Evolutionary conservation across 2,329 filamentous ascomycete genomes (phyloP).

Genomic region (Hymenoscyphus linearis): DNA sequence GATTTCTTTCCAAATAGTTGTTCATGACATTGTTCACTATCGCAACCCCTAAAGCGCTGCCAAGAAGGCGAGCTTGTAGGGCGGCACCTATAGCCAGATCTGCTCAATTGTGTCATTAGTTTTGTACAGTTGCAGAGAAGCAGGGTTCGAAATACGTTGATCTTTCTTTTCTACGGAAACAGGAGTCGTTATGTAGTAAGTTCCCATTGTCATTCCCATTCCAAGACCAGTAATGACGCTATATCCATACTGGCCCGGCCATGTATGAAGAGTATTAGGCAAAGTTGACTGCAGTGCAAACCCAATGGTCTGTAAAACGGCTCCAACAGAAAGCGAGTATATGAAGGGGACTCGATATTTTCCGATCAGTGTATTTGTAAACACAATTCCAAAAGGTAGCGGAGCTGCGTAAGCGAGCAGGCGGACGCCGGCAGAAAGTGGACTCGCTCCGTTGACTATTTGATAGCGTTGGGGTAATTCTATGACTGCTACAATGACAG

Average conservation of each 20-base stretch:
- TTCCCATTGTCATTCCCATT: background rate
- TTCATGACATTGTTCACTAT: background rate
- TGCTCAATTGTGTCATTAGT: background rate
- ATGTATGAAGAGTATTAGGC: background rate
- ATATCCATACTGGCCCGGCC: constrained; percentile 1
- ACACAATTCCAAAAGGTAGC: background rate
- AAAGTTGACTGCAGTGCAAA: background rate
- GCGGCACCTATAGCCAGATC: background rate
- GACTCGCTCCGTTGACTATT: background rate
- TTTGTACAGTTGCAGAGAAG: background rate
- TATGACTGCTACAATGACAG: background rate
- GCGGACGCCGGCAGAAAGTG: background rate
- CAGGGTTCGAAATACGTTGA: background rate
- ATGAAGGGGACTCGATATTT: background rate
- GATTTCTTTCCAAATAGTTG: background rate
- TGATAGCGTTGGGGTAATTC: background rate
- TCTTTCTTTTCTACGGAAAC: background rate
- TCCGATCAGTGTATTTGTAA: background rate
- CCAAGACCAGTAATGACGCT: background rate
- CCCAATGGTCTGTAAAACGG: background rate
- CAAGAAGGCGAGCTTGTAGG: background rate
- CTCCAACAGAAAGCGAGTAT: background rate
- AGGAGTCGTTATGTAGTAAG: background rate
- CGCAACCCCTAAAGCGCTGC: background rate
- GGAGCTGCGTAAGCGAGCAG: background rate